These are phyloP conservation scores for Stagonosporopsis vannaccii DNA, from an alignment of 2,329 filamentous ascomycete species.

Conservation along the genomic window DNA sequence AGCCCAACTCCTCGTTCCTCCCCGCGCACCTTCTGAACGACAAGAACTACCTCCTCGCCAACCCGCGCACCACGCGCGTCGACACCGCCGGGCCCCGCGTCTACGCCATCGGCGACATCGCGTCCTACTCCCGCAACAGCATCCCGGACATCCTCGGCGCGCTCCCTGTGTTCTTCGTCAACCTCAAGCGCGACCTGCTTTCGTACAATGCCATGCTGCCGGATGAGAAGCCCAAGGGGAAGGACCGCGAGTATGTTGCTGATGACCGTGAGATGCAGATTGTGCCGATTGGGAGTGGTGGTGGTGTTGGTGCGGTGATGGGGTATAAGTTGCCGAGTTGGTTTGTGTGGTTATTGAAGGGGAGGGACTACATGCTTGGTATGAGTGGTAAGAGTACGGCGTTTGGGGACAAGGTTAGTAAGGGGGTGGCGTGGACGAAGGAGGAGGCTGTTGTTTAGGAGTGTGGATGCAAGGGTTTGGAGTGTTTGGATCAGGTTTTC, in stretches of 20 bases:
- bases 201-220: constrained; percentile 31
- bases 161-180: constrained; percentile 52
- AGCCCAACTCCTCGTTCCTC: constrained; percentile 62
- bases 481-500: not conserved
- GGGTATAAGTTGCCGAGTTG: constrained; percentile 50
- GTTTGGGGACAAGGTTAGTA: constrained; percentile 31
- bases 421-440: constrained; percentile 35
- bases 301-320: constrained; percentile 47
- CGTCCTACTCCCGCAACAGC: constrained; percentile 52
- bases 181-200: constrained; percentile 58
- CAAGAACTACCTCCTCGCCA: constrained; percentile 58
- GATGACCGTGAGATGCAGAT: constrained; percentile 36
- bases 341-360: constrained; percentile 52
- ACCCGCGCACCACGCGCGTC: constrained; percentile 56
- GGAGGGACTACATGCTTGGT: constrained; percentile 49
- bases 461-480: not conserved
- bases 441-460: constrained; percentile 29
- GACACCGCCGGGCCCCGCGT: constrained; percentile 55
- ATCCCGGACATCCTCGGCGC: constrained; percentile 51
- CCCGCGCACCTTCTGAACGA: constrained; percentile 56
- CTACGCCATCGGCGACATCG: constrained; percentile 59
- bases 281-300: constrained; percentile 42
- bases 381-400: constrained; percentile 23
- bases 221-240: constrained; percentile 32
- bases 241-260: constrained; percentile 33